These are phyloP conservation scores for Umbilicus rupestris DNA, from an alignment of 164 flowering plant species.

Conservation along the genomic window DNA sequence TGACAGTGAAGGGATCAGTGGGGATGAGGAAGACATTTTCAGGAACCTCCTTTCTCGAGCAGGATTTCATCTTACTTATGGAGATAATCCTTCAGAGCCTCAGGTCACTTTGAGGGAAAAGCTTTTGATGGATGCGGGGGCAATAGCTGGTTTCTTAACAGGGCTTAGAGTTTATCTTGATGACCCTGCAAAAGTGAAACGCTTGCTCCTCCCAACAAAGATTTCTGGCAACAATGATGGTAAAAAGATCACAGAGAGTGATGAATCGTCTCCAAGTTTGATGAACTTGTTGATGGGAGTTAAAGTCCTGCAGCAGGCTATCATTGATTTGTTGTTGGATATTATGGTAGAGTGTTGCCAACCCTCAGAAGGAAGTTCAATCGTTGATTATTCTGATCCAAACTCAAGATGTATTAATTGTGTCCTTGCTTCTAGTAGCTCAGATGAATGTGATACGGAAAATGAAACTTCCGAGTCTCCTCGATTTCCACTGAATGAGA, in stretches of 20 bases:
- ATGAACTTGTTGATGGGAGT: slow-evolving; percentile 99
- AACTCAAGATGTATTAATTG: slow-evolving; percentile 43
- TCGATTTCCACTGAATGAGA: slow-evolving; percentile 29
- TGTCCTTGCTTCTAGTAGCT: slow-evolving; percentile 35
- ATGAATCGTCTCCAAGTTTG: slow-evolving; percentile 83
- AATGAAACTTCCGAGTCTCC: slow-evolving; percentile 37
- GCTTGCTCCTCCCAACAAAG: slow-evolving; percentile 93
- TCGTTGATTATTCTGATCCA: slow-evolving; percentile 44
- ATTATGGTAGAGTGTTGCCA: slow-evolving; percentile 85
- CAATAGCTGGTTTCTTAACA: slow-evolving; percentile 94
- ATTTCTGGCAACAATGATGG: slow-evolving; percentile 64
- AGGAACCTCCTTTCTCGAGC: slow-evolving; percentile 90
- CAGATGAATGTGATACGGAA: slow-evolving; percentile 49
- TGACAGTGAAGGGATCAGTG: slow-evolving; percentile 93
- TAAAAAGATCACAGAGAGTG: slow-evolving; percentile 46
- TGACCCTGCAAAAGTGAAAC: slow-evolving; percentile 96
- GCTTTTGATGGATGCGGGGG: slow-evolving; percentile 98
- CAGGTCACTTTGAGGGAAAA: slow-evolving; percentile 92
- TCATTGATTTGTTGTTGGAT: slow-evolving; percentile 86
- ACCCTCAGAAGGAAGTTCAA: slow-evolving; percentile 60
- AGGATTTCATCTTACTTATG: slow-evolving; percentile 90
- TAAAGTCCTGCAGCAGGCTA: slow-evolving; percentile 96
- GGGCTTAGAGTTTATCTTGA: slow-evolving; percentile 98
- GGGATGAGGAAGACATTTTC: slow-evolving; percentile 96
- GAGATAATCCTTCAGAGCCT: slow-evolving; percentile 93